phyloP scores from a whole-genome alignment of 139 green algal species.

The Nannochloris sp. region DNA sequence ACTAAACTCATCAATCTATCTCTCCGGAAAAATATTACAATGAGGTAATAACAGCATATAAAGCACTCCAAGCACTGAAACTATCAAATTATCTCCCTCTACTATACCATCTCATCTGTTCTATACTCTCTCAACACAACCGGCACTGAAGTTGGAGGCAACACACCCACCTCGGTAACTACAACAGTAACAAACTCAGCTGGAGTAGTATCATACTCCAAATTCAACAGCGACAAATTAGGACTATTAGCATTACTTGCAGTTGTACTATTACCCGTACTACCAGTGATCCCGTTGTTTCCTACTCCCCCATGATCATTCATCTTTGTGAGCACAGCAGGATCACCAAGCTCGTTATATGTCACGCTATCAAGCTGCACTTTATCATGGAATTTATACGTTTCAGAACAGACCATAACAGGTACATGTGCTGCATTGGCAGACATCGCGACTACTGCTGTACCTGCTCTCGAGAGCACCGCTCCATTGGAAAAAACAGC shows the following conservation, averaged over 20 bases:
- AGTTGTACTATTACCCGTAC: not conserved
- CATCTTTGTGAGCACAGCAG: no score
- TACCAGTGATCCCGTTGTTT: no score
- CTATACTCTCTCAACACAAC: slow-evolving; percentile 84
- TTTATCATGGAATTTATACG: slow-evolving; percentile 86
- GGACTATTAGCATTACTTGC: no score
- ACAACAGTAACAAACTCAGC: slow-evolving; percentile 87
- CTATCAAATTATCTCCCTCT: not conserved
- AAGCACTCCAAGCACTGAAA: no score
- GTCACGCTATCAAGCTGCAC: slow-evolving; percentile 88
- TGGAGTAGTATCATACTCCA: slow-evolving; percentile 93
- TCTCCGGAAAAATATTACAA: no score
- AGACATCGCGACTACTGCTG: slow-evolving; percentile 78
- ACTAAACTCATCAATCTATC: no score
- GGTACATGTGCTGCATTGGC: slow-evolving; percentile 58
- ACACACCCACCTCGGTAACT: slow-evolving; percentile 87
- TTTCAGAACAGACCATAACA: slow-evolving; percentile 90
- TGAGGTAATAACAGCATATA: no score
- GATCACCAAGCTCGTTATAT: slow-evolving; percentile 91
- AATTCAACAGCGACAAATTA: slow-evolving; percentile 68
- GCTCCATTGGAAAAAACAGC: slow-evolving; percentile 90
- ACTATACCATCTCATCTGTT: not conserved
- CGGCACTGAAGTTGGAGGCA: slow-evolving; percentile 84
- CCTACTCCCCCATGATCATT: no score
- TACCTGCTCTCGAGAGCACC: slow-evolving; percentile 75